These are phyloP conservation scores for Suillus subalutaceus DNA, from an alignment of 768 basidiomycete species.

Conservation along the genomic window DNA sequence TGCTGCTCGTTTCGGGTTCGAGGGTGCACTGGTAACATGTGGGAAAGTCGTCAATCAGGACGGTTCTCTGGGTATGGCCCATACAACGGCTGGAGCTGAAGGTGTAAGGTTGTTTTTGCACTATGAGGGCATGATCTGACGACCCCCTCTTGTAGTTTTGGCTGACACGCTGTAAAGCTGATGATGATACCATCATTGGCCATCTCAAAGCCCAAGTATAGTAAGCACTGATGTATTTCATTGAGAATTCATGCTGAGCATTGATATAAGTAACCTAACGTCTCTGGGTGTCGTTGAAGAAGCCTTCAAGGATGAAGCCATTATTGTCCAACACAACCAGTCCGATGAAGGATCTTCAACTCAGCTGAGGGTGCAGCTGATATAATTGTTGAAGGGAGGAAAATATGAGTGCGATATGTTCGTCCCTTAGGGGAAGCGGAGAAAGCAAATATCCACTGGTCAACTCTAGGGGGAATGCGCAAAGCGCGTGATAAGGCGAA, in stretches of 20 bases:
- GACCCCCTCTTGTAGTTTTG: constrained; percentile 9
- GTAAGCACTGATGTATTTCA: constrained; percentile 10
- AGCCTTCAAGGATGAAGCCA: background rate
- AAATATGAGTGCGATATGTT: too few species aligned
- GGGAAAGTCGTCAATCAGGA: constrained; percentile 14
- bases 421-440: too few species aligned
- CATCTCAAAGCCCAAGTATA: constrained; percentile 16
- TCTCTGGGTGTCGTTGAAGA: background rate
- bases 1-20: constrained; percentile 12
- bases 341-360: too few species aligned
- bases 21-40: constrained; percentile 15
- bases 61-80: background rate
- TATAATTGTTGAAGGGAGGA: too few species aligned
- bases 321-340: background rate
- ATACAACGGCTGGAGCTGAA: constrained; percentile 5
- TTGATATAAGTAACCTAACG: background rate
- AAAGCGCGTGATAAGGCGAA: too few species aligned
- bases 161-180: constrained; percentile 1
- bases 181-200: constrained; percentile 7
- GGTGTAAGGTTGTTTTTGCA: constrained; percentile 1
- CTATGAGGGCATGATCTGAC: background rate
- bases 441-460: too few species aligned
- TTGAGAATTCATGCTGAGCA: background rate
- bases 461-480: too few species aligned
- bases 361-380: too few species aligned